These are phyloP conservation scores for Trichoderma hamatum DNA, from an alignment of 2,329 filamentous ascomycete species.

Conservation along the genomic window DNA sequence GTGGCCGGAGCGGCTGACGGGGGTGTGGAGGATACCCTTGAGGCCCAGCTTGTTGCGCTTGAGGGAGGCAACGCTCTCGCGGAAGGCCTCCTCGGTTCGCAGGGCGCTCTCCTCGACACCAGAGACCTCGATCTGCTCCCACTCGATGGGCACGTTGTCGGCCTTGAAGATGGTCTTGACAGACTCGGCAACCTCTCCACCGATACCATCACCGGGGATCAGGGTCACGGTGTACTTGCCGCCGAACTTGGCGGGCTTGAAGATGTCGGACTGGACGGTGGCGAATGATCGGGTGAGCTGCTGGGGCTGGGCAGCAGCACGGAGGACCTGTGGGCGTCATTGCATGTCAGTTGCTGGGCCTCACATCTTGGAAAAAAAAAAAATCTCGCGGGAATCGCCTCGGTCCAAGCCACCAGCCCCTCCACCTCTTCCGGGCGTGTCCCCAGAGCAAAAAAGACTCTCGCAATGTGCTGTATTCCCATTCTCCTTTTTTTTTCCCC, in stretches of 20 bases:
- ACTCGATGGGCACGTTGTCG: constrained; percentile 97
- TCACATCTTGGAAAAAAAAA: background rate
- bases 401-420: constrained; percentile 6
- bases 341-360: constrained; percentile 33
- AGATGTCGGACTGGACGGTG: constrained; percentile 90
- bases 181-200: constrained; percentile 94
- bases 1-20: constrained; percentile 94
- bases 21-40: constrained; percentile 98
- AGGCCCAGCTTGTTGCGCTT: constrained; percentile 98
- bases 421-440: background rate
- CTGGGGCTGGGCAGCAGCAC: constrained; percentile 52
- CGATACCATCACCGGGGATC: constrained; percentile 98
- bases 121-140: constrained; percentile 96
- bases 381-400: constrained; percentile 10
- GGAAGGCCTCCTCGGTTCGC: constrained; percentile 92
- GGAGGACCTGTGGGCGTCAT: constrained; percentile 50
- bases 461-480: background rate
- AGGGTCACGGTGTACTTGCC: constrained; percentile 99
- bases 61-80: constrained; percentile 91
- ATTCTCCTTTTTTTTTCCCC: background rate
- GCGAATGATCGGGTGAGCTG: constrained; percentile 64
- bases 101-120: constrained; percentile 81
- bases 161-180: constrained; percentile 99
- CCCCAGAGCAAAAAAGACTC: background rate
- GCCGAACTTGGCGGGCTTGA: constrained; percentile 98